Evolutionary conservation across 495 filamentous ascomycete species (phyloP), one percentile per base, ranked within the genome.

Genomic region (Trichoderma reesei): DNA sequence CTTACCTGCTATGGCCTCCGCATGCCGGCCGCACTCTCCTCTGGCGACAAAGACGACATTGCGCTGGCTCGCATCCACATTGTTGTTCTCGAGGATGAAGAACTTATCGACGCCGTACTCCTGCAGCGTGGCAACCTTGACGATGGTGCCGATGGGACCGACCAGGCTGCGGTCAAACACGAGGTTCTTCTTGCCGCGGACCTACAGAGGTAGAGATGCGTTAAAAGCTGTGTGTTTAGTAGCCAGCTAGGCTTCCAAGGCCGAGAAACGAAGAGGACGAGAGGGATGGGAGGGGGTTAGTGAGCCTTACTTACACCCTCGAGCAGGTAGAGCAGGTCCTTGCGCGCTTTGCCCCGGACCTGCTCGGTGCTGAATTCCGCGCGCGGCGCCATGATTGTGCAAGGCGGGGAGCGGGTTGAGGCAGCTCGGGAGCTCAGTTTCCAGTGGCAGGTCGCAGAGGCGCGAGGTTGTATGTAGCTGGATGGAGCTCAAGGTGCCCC

Each of bases 91-190:
- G 46, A 99, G 81, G 69, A 95, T 86, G 80, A 96, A 98, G 63
- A 97, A 86, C 68, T 91, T 94, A 74, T 98, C 92, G 69, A 98
- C 91, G 16, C 95, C 95, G 79, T 98, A 96, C 68, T 99, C 93
- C 69, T 85, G 78, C 39, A 83, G 66, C 7, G 76, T 83, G 54
- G 95, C 96, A 71, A 96, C 94, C 73, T 96, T 97, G 77, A 95
- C 89, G 71, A 98, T 88, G 63, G 95, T 82, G 60, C 91, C 90
- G 61, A 99, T 82, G 41, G 91, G 89, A 42, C 92, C 92, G 67
- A 92, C 91, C 68, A 99, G 82, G 69, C 87, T 83, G 74, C 90
- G 88, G 72, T 97, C 92, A 70, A 98, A 87, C 63, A 98, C 88
- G 66, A 99, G 82, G 76, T 96, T 96, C 81, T 99, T 99, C 86